A percentile compares a stretch with the other conserved stretches of the same genome.
These are phyloP conservation scores for Aspergillus sp. DNA, from an alignment of 2,329 filamentous ascomycete species.

Conservation along the genomic window DNA sequence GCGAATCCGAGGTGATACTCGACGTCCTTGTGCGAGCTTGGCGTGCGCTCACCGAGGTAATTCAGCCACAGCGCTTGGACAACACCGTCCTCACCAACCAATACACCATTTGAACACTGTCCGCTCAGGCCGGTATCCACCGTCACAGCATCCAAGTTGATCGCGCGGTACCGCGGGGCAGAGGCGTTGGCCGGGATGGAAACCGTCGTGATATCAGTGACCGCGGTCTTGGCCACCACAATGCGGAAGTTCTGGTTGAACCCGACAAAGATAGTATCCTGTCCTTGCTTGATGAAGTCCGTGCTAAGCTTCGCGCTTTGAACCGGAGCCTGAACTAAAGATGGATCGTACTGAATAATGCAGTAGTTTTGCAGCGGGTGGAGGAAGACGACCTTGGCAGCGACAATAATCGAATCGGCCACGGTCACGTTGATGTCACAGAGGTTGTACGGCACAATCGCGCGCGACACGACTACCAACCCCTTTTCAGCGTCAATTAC, in stretches of 20 bases:
- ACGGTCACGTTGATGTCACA: constrained; percentile 97
- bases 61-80: constrained; percentile 97
- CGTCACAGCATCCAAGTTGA: constrained; percentile 95
- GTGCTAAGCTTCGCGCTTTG: constrained; percentile 83
- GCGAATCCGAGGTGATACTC: constrained; percentile 95
- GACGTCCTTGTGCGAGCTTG: constrained; percentile 80
- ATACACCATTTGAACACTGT: constrained; percentile 91
- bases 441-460: constrained; percentile 93
- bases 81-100: constrained; percentile 85
- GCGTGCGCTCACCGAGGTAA: constrained; percentile 87
- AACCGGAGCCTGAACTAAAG: constrained; percentile 90
- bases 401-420: constrained; percentile 92
- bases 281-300: constrained; percentile 85
- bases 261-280: constrained; percentile 95
- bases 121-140: constrained; percentile 90
- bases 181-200: constrained; percentile 92
- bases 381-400: constrained; percentile 92
- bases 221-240: constrained; percentile 89
- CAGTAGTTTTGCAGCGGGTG: constrained; percentile 97
- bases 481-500: constrained; percentile 98
- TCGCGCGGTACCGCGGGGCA: constrained; percentile 88
- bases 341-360: constrained; percentile 91
- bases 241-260: constrained; percentile 95
- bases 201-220: constrained; percentile 96
- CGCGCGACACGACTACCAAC: constrained; percentile 88